Evolutionary conservation across 2,329 filamentous ascomycete genomes (phyloP).

Genomic region (Trichophaea hybrida): DNA sequence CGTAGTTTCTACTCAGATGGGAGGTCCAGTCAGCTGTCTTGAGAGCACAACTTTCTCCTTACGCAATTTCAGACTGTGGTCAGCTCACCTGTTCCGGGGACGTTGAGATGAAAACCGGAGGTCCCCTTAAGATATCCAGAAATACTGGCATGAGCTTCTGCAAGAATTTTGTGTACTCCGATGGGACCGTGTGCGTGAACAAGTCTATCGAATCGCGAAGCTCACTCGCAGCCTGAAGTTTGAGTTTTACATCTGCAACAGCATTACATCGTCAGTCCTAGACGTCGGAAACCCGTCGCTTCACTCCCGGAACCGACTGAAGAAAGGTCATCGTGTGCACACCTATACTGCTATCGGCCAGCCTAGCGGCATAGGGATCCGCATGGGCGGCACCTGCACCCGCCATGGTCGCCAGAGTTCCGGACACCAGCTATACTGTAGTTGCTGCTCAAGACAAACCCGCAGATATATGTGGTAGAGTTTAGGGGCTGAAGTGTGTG

Average conservation of each 20-base stretch:
- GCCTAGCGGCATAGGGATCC: constrained; percentile 38
- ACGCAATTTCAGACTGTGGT: background rate
- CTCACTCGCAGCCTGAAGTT: constrained; percentile 67
- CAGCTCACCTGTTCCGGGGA: constrained; percentile 67
- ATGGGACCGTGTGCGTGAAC: constrained; percentile 53
- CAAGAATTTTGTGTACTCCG: constrained; percentile 66
- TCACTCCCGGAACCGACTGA: background rate
- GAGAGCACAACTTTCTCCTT: background rate
- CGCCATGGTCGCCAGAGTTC: constrained; percentile 16
- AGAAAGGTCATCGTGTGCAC: constrained; percentile 23
- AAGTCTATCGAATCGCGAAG: constrained; percentile 85
- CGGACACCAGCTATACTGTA: background rate
- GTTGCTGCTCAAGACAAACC: background rate
- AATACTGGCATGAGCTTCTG: constrained; percentile 82
- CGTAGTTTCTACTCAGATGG: constrained; percentile 54
- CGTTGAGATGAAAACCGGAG: constrained; percentile 80
- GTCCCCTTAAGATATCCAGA: constrained; percentile 66
- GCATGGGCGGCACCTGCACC: constrained; percentile 16
- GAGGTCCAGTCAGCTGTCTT: background rate
- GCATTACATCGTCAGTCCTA: background rate
- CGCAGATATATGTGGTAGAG: background rate
- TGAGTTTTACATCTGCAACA: constrained; percentile 58
- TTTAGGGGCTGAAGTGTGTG: background rate
- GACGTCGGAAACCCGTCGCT: background rate
- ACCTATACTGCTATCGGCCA: constrained; percentile 38